Evolutionary conservation across 169 alveolate genomes (phyloP), one percentile per base, ranked within the genome.

Genomic region (Eimeria praecox): DNA sequence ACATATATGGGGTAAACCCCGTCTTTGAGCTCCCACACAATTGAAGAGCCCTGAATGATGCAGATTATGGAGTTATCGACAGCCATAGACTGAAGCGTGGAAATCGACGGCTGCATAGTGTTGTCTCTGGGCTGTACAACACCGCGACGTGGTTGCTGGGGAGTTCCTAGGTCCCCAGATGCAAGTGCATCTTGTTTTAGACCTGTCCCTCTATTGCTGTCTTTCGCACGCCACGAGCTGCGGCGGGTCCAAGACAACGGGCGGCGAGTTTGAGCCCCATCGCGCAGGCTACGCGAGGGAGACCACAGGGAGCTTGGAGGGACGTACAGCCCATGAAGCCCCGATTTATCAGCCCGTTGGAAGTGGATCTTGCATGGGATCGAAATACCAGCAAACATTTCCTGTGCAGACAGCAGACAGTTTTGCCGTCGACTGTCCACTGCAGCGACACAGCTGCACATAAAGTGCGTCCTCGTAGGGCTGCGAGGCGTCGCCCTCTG

Each of bases 1-100:
- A 90, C 64, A 64, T 97, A 97, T 24, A 96, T 97, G 66, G 98
- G 98, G 94, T 97, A 97, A 62, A 96, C 96, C 9, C 94, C 95
- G 88, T 88, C 92, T 91, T 97, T 94, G 27, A 86, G 90, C 35
- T 86, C 92, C 96, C 96, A 94, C n/a, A 88, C 92, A 54, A 94
- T 88, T 30, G 95, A 54, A 27, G 95, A 66, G 18, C 96, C 96
- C 40, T 62, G 78, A 1, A 49, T 40, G 78, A 94, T 42, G 52
- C 96, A 94, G 77, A 40, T 85, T 33, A 94, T 93, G 20, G 96
- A 75, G 64, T 89, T 62, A 90, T 75, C 80, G 89, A 94, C 96
- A 27, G 64, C 27, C 85, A 87, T 64, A 20, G 94, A 87, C 83
- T 87, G 94, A 20, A 87, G 83, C 49, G 22, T 46, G 33, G 56